Evolutionary conservation across 805 yeast genomes (phyloP).

Genomic region (Candida glaebosa): DNA sequence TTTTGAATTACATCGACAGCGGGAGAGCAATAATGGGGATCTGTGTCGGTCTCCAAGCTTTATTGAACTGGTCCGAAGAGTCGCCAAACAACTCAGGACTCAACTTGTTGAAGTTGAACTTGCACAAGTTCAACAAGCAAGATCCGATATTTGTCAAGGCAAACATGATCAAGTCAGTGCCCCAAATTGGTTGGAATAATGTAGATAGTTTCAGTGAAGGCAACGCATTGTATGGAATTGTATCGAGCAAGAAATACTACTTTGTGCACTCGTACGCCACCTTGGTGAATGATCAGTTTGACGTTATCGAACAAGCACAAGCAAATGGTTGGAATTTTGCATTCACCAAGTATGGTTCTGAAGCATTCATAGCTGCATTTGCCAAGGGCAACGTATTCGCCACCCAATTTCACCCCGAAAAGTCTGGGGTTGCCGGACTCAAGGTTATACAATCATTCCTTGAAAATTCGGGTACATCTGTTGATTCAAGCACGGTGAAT

Average conservation of each 20-base stretch:
- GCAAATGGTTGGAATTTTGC: conserved; percentile 70
- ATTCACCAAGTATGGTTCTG: conserved; percentile 68
- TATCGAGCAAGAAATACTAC: conserved; percentile 71
- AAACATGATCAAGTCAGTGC: conserved; percentile 70
- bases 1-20: conserved; percentile 61
- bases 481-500: not conserved
- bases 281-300: conserved; percentile 37
- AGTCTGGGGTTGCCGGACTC: conserved; percentile 89
- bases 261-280: conserved; percentile 95
- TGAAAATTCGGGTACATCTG: conserved; percentile 21
- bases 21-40: conserved; percentile 94
- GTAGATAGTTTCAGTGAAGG: conserved; percentile 24
- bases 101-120: conserved; percentile 40
- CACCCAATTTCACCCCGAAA: conserved; percentile 99
- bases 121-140: conserved; percentile 53
- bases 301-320: conserved; percentile 20
- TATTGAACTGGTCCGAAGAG: conserved; percentile 75
- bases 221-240: conserved; percentile 54
- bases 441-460: conserved; percentile 72
- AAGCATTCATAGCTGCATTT: conserved; percentile 80
- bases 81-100: conserved; percentile 64
- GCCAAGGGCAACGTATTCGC: conserved; percentile 78
- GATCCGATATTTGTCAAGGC: conserved; percentile 28
- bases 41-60: conserved; percentile 92
- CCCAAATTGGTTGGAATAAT: conserved; percentile 95